Evolutionary conservation across 176 grass and related monocot genomes (phyloP).

Genomic region (Phragmites australis): DNA sequence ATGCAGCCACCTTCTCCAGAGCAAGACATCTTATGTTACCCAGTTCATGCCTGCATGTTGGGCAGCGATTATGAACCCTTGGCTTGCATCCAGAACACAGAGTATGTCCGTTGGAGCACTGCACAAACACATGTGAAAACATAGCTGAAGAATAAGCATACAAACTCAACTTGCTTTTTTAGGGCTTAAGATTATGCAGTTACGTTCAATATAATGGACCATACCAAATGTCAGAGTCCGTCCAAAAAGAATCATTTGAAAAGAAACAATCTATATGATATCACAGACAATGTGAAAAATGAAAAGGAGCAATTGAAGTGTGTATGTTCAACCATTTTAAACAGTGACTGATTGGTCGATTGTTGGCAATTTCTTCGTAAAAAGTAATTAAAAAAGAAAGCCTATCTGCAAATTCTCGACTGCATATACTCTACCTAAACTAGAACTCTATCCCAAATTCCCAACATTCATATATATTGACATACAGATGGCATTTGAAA

Average conservation of each 20-base stretch:
- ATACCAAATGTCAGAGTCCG: not conserved
- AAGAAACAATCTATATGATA: not conserved
- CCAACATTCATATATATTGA: not conserved
- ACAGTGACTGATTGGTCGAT: not conserved
- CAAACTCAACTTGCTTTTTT: not conserved
- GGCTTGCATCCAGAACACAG: conserved; percentile 91
- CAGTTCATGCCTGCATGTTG: conserved; percentile 90
- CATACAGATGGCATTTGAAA: not conserved
- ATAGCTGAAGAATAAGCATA: not conserved
- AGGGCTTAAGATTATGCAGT: not conserved
- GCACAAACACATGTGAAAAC: conserved; percentile 35
- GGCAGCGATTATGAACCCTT: conserved; percentile 88
- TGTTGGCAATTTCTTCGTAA: not conserved
- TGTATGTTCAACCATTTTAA: not conserved
- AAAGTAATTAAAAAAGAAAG: not conserved
- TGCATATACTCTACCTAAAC: not conserved
- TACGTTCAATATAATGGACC: not conserved
- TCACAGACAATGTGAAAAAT: not conserved
- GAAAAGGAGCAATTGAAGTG: not conserved
- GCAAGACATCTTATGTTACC: conserved; percentile 96
- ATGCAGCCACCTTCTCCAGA: conserved; percentile 85
- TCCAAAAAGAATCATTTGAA: not conserved
- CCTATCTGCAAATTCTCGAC: not conserved
- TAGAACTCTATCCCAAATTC: not conserved
- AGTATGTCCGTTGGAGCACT: conserved; percentile 96